These are phyloP conservation scores for Globisporangium perplexum DNA, from an alignment of 352 stramenopile genomes.

Conservation along the genomic window DNA sequence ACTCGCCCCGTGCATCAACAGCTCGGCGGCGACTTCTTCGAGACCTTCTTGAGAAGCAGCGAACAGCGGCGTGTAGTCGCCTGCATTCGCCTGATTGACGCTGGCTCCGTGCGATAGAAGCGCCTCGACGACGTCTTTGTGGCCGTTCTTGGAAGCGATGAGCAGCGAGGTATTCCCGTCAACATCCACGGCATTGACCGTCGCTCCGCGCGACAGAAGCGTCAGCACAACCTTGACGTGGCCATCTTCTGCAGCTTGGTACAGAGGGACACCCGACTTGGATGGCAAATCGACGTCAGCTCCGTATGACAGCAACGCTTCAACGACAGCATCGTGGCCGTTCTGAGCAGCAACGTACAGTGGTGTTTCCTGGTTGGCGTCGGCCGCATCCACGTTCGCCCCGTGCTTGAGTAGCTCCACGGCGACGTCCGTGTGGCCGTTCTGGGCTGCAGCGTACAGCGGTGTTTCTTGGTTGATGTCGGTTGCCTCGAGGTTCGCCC, in stretches of 20 bases:
- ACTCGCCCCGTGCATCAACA: slow-evolving; percentile 27
- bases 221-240: too few relatives aligned
- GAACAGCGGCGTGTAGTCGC: slow-evolving; percentile 3
- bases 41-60: slow-evolving; percentile 26
- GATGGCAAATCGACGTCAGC: slow-evolving; percentile 1
- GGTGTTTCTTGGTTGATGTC: neutral
- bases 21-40: slow-evolving; percentile 20
- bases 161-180: neutral
- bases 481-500: neutral
- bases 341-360: neutral
- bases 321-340: neutral
- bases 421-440: too few relatives aligned
- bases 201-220: too few relatives aligned
- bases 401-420: too few relatives aligned
- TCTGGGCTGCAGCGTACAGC: neutral
- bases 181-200: too few relatives aligned
- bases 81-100: too few relatives aligned
- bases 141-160: slow-evolving; percentile 9
- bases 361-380: neutral
- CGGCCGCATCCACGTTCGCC: neutral
- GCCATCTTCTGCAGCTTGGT: too few relatives aligned
- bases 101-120: slow-evolving; percentile 33
- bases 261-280: too few relatives aligned
- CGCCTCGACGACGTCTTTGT: slow-evolving; percentile 27
- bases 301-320: neutral